phyloP scores from a whole-genome alignment of 164 flowering plant species.

The Macadamia integrifolia region DNA sequence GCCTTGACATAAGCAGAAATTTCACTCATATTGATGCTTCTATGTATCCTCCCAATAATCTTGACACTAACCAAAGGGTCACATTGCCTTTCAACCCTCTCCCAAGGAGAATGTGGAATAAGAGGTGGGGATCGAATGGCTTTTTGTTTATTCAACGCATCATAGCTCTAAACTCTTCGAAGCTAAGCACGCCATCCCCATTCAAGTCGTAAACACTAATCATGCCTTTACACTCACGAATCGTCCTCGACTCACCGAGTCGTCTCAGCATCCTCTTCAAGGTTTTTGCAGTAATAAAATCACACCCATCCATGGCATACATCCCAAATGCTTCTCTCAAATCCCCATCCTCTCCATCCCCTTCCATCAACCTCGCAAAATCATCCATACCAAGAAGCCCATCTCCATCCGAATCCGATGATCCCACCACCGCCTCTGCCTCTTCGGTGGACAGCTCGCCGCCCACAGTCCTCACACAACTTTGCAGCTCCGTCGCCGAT shows the following conservation, averaged over 20 bases:
- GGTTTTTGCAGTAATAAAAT: not conserved
- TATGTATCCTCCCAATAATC: no score
- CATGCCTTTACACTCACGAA: not conserved
- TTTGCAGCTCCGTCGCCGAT: not conserved
- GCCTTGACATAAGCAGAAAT: no score
- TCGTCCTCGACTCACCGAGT: not conserved
- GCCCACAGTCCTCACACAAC: not conserved
- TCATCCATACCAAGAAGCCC: not conserved
- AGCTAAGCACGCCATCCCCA: slow-evolving; percentile 1
- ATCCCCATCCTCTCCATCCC: not conserved
- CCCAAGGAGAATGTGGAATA: no score
- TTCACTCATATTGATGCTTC: no score
- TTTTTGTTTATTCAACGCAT: not conserved
- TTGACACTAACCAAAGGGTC: no score
- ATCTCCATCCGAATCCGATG: not conserved
- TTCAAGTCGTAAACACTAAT: not conserved
- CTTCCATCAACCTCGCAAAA: not conserved
- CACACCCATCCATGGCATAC: not conserved
- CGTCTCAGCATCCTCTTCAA: not conserved
- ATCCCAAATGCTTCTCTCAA: not conserved
- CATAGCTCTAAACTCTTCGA: not conserved
- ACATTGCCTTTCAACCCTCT: no score
- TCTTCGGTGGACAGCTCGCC: not conserved
- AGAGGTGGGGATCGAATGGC: no score
- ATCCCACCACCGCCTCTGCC: not conserved